A percentile compares a stretch with the other conserved stretches of the same genome.
These are phyloP conservation scores for Apiospora malaysiana DNA, from an alignment of 2,329 filamentous ascomycete genomes.

Conservation along the genomic window DNA sequence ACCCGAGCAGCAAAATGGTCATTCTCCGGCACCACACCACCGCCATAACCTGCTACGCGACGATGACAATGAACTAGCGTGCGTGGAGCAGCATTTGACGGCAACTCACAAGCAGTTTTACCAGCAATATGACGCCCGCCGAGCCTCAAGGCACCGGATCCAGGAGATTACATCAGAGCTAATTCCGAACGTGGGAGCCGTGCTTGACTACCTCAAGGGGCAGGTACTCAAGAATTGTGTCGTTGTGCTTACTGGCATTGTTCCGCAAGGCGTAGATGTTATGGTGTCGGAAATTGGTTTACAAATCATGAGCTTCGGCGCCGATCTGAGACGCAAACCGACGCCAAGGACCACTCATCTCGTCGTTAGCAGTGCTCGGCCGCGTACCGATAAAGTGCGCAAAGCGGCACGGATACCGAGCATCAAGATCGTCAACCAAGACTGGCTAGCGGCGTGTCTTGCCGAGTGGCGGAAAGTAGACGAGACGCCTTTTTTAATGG, in stretches of 20 bases:
- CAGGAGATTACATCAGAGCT: constrained; percentile 51
- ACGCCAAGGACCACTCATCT: constrained; percentile 73
- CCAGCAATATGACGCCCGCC: constrained; percentile 74
- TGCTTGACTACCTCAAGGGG: constrained; percentile 84
- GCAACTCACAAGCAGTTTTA: constrained; percentile 82
- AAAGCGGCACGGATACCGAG: constrained; percentile 79
- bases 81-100: constrained; percentile 77
- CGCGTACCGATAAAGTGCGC: constrained; percentile 88
- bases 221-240: constrained; percentile 75
- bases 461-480: constrained; percentile 82
- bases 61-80: constrained; percentile 81
- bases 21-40: constrained; percentile 42
- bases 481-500: constrained; percentile 78
- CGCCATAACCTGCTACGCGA: constrained; percentile 84
- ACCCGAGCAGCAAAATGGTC: constrained; percentile 30
- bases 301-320: constrained; percentile 88
- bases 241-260: constrained; percentile 88
- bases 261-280: constrained; percentile 81
- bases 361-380: constrained; percentile 72
- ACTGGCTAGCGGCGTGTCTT: constrained; percentile 88
- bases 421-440: constrained; percentile 89
- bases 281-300: constrained; percentile 84
- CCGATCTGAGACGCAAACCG: constrained; percentile 63
- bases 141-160: constrained; percentile 50
- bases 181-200: constrained; percentile 83